phyloP scores from a whole-genome alignment of 2,329 filamentous ascomycete genomes.

The Emergomyces orientalis region DNA sequence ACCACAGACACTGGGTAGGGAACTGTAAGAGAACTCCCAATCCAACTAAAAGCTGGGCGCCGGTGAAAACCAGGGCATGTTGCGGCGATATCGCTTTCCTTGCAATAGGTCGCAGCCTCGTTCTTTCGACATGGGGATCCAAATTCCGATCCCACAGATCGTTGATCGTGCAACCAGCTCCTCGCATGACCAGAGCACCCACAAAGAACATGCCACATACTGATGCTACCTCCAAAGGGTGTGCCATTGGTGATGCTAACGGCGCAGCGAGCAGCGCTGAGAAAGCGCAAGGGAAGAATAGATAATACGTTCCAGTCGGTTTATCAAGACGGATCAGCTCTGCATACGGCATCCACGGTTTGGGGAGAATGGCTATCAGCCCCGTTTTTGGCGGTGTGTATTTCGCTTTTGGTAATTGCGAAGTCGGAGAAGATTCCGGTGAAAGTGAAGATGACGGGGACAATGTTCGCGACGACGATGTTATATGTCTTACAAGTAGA shows the following conservation, averaged over 20 bases:
- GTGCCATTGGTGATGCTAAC: constrained; percentile 33
- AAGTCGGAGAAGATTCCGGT: neutral
- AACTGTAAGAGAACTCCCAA: constrained; percentile 37
- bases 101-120: constrained; percentile 44
- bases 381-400: constrained; percentile 41
- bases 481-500: neutral
- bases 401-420: constrained; percentile 15
- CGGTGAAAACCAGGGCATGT: constrained; percentile 38
- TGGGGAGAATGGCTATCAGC: constrained; percentile 38
- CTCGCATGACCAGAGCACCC: constrained; percentile 42
- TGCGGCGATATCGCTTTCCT: constrained; percentile 41
- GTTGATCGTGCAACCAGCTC: constrained; percentile 47
- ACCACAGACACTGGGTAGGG: constrained; percentile 35
- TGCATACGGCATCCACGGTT: constrained; percentile 46
- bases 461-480: neutral
- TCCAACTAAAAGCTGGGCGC: constrained; percentile 35
- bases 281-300: constrained; percentile 45
- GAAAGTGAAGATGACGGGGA: neutral
- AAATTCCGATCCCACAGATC: constrained; percentile 47
- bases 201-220: constrained; percentile 34
- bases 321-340: constrained; percentile 46
- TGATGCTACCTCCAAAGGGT: constrained; percentile 29
- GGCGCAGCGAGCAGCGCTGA: constrained; percentile 39
- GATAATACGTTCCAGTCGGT: constrained; percentile 43
- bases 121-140: constrained; percentile 45